Evolutionary conservation across 257 asterid species (phyloP), one percentile per base, ranked within the genome.

Genomic region (Fraxinus americana): DNA sequence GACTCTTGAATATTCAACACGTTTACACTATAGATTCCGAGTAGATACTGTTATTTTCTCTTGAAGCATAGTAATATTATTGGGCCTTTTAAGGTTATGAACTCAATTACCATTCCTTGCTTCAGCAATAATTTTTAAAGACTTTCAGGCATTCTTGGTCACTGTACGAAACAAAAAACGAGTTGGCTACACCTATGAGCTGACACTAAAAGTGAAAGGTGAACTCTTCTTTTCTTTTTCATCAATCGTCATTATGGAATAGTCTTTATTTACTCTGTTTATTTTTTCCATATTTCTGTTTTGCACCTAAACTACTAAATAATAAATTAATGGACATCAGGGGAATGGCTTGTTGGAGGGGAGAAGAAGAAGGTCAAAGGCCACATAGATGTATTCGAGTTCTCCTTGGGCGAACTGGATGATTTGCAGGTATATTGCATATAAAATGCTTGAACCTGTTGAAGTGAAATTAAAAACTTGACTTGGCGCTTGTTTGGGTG

Each of bases 81-180:
- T 29, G 30, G 70, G 19, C 36, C 38, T 5, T 43, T 52, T 32
- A 35, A 7, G 17, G 19, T 59, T 30, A 4, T 66, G 36, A 19
- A 14, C 27, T 48, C 41, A 21, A 2, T 34, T 36, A 74, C 4
- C 29, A 14, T 45, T 23, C 57, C 41, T 52, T 43, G 45, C 13
- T 39, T 39, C 13, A 23, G 11, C 16, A n/a, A n/a, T 79, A 23
- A 61, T n/a, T 35, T 48, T 48, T 5, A 48, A 48, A 11, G 57
- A 48, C 5, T 48, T 84, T 86, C 91, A 95, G 98, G 98, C 99
- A 61, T 93, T 91, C 79, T 83, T 91, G 85, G 88, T 95, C 61
- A 92, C 90, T 4, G 99, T 95, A 36, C 90, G 98, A 21, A 95
- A 95, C 84, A 95, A 91, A 83, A 95, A 93, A 81, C 92, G 99